phyloP scores from a whole-genome alignment of 306 rosid species.

The Corylus americana region DNA sequence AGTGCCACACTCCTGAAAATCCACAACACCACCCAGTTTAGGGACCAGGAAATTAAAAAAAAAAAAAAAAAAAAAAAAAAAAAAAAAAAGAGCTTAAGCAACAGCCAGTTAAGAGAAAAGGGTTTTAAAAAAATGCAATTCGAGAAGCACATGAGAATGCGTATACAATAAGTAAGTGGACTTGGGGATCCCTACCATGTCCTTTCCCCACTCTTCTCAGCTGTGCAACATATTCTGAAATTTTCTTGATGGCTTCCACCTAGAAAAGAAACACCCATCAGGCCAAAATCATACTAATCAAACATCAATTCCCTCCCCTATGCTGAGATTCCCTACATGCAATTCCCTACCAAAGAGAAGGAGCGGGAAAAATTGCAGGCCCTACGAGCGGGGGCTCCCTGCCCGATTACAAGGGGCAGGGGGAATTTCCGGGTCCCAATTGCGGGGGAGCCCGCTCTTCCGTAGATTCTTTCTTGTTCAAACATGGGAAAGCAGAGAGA shows the following conservation, averaged over 20 bases:
- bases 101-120: neutral
- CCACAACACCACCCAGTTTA: neutral
- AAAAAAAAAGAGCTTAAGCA: neutral
- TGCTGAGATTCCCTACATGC: neutral
- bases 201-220: slow-evolving; percentile 94
- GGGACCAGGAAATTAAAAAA: neutral
- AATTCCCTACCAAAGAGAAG: too few relatives aligned
- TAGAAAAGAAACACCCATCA: slow-evolving; percentile 20
- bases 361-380: too few relatives aligned
- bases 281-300: neutral
- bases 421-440: too few relatives aligned
- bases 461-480: neutral
- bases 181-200: slow-evolving; percentile 58
- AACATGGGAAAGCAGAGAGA: neutral
- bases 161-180: neutral
- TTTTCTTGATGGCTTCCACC: slow-evolving; percentile 88
- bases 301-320: neutral
- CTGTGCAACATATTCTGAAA: slow-evolving; percentile 91
- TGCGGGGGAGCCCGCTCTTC: too few relatives aligned
- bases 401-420: too few relatives aligned
- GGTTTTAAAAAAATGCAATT: neutral
- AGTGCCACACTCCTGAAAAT: slow-evolving; percentile 92
- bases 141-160: neutral
- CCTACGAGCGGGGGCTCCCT: too few relatives aligned
- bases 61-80: too few relatives aligned